phyloP scores from a whole-genome alignment of 139 green algal species.

The Deuterostichococcus epilithicus region DNA sequence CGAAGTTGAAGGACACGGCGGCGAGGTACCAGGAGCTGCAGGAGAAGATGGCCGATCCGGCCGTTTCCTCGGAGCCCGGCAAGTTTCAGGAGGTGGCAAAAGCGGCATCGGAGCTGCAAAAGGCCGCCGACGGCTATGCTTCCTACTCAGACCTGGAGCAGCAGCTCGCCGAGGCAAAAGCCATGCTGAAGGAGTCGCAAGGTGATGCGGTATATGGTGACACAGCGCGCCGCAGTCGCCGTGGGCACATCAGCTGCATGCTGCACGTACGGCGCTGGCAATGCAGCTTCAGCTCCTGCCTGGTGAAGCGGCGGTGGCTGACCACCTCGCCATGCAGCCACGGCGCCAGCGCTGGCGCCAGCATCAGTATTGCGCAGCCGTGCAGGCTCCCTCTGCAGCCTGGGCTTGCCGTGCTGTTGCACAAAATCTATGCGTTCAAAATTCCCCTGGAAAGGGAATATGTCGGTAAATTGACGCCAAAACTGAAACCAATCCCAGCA shows the following conservation, averaged over 20 bases:
- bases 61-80: conserved; percentile 50
- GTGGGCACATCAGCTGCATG: background rate
- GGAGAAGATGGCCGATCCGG: conserved; percentile 74
- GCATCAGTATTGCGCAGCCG: background rate
- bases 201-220: conserved; percentile 11
- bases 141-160: conserved; percentile 51
- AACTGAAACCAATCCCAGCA: background rate
- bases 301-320: background rate
- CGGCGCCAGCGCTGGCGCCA: background rate
- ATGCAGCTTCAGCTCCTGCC: background rate
- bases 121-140: conserved; percentile 50
- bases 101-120: conserved; percentile 67
- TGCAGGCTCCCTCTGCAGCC: background rate
- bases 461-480: background rate
- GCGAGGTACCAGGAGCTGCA: conserved; percentile 27
- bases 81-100: conserved; percentile 81
- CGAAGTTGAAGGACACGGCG: conserved; percentile 47
- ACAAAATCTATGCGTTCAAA: too few species aligned
- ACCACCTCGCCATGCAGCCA: background rate
- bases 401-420: background rate
- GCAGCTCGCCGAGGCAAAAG: conserved; percentile 57
- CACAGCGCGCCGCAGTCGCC: background rate
- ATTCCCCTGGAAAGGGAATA: background rate
- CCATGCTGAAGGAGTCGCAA: conserved; percentile 59
- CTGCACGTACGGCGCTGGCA: background rate